A percentile compares a stretch with the other conserved stretches of the same genome.
Conservation (phyloP, 345 rosid species). For the Citrus cavaleriei region DNA sequence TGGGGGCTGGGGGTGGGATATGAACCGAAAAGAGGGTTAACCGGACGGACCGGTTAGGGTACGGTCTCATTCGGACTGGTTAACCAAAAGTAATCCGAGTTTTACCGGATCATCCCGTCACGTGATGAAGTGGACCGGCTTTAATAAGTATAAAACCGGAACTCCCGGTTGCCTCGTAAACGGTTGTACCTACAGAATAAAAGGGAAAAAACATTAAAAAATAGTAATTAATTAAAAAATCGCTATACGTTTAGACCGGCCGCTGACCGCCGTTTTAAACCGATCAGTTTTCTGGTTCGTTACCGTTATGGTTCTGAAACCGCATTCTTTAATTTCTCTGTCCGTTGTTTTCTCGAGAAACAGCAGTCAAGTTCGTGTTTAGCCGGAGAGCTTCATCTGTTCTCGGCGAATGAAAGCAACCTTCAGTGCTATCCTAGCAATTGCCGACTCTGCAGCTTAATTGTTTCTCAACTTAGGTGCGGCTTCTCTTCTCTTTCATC, state of each 20-base stretch:
- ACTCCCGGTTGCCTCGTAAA: slow-evolving; percentile 16
- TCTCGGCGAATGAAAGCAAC: no score
- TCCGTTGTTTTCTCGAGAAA: neutral
- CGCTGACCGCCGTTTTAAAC: slow-evolving; percentile 7
- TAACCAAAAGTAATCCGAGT: slow-evolving; percentile 8
- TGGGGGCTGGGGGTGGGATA: neutral
- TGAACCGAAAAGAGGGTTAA: slow-evolving; percentile 21
- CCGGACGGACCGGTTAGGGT: slow-evolving; percentile 48
- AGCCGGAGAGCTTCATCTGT: no score
- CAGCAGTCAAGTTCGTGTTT: neutral
- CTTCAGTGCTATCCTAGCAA: no score
- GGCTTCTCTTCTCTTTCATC: no score
- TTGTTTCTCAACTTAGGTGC: no score
- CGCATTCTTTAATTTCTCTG: neutral
- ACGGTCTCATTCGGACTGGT: slow-evolving; percentile 16
- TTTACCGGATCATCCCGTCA: slow-evolving; percentile 28
- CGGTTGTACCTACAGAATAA: neutral
- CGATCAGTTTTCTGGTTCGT: slow-evolving; percentile 9
- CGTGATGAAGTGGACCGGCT: slow-evolving; percentile 25
- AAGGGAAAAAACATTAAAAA: neutral
- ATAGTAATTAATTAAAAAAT: neutral
- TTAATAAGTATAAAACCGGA: slow-evolving; percentile 18
- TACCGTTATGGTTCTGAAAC: neutral
- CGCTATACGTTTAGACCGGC: neutral
- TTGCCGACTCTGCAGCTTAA: no score